Evolutionary conservation across 1,139 yeast genomes (phyloP).

Genomic region (Ashbya aceris): DNA sequence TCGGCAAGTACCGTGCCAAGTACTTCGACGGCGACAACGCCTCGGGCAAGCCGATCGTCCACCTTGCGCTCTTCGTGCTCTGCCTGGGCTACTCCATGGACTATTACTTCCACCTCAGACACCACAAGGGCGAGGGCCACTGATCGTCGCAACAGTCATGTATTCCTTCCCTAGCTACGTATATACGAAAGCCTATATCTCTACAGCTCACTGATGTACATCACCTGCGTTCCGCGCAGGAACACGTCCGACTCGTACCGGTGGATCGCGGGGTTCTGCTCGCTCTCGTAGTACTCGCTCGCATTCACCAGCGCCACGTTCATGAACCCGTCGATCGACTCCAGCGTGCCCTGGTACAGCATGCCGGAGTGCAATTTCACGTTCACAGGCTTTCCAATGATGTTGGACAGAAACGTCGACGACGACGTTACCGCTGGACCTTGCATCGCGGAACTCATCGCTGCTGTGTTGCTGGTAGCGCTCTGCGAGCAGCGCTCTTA

Average conservation of each 20-base stretch:
- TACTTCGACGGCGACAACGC: constrained; percentile 74
- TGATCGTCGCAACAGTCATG: constrained; percentile 2
- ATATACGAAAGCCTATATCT: not conserved
- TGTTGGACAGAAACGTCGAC: constrained; percentile 68
- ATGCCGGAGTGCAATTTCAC: constrained; percentile 85
- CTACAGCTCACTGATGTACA: constrained; percentile 35
- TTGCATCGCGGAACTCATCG: constrained; percentile 4
- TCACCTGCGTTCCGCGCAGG: constrained; percentile 88
- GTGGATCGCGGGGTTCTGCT: constrained; percentile 46
- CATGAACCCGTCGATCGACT: constrained; percentile 95
- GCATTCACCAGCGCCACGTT: constrained; percentile 80
- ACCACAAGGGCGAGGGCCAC: constrained; percentile 36
- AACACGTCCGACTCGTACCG: constrained; percentile 78
- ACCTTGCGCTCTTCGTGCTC: constrained; percentile 62
- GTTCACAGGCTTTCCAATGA: constrained; percentile 69
- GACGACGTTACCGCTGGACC: constrained; percentile 37
- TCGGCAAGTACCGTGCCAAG: constrained; percentile 70
- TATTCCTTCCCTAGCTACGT: not conserved
- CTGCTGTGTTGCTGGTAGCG: too few species aligned
- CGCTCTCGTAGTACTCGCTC: constrained; percentile 41
- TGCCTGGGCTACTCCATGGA: constrained; percentile 84
- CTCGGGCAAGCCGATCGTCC: constrained; percentile 73
- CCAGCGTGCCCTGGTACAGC: constrained; percentile 66
- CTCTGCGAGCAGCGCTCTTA: too few species aligned
- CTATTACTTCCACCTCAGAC: constrained; percentile 81